Conservation (phyloP, 1,284 basidiomycete genomes). For the Phellinidium pouzarii region DNA sequence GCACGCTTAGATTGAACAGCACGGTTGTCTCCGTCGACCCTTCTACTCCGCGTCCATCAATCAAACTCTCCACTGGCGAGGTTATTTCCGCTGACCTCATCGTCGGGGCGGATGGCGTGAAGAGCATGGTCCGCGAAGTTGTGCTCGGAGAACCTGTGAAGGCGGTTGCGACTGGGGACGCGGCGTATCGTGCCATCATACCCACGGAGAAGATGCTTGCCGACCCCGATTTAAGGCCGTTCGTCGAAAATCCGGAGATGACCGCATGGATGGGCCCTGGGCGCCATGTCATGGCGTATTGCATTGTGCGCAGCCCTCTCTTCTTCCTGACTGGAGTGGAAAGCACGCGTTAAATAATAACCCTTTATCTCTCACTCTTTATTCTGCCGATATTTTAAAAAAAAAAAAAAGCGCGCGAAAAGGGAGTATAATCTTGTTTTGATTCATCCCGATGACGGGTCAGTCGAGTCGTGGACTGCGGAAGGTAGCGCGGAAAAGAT, state of each 20-base stretch:
- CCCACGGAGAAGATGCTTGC: conserved; percentile 37
- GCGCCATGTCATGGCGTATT: conserved; percentile 27
- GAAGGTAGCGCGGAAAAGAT: conserved; percentile 29
- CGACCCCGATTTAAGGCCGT: conserved; percentile 40
- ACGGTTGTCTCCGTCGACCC: conserved; percentile 36
- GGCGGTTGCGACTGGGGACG: conserved; percentile 46
- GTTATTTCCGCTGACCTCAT: conserved; percentile 40
- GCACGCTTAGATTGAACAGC: conserved; percentile 24
- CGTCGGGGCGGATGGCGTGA: conserved; percentile 48
- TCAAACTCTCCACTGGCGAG: conserved; percentile 36
- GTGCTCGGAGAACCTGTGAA: conserved; percentile 28
- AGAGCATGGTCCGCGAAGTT: conserved; percentile 44
- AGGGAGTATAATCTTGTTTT: conserved; percentile 28
- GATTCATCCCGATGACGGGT: conserved; percentile 27
- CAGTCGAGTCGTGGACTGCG: conserved; percentile 26
- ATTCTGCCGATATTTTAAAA: too few relatives aligned
- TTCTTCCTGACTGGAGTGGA: too few relatives aligned
- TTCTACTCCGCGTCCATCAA: conserved; percentile 24
- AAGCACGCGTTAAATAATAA: too few relatives aligned
- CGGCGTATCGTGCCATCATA: conserved; percentile 42
- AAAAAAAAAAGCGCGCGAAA: conserved; percentile 28
- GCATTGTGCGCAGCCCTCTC: conserved; percentile 25
- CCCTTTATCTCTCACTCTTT: neutral
- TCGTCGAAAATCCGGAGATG: conserved; percentile 28
- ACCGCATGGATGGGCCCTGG: conserved; percentile 29